Evolutionary conservation across 148 eudicot species (phyloP), one percentile per base, ranked within the genome.

Genomic region (Vaccinium myrtillus): DNA sequence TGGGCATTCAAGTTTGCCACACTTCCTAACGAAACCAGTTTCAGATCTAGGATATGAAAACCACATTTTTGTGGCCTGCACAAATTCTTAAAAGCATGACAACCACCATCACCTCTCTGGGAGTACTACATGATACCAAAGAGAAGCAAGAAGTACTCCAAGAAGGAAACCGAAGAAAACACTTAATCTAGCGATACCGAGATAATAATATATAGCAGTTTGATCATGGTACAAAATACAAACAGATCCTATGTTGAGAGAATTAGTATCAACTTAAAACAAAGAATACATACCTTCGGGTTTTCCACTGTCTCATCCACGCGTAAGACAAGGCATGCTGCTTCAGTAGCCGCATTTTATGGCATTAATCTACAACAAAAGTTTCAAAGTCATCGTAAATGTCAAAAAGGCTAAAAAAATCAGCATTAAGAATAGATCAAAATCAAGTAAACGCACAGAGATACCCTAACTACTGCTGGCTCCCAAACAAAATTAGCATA

Each of bases 291-390:
- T 92, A 94, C 99, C 98, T 97, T 97, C 9, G 99, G 99, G 84
- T 97, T 97, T 84, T 95, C 95, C 59, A 97, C 98, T 0, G 99
- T 97, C 82, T 97, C 98, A 78, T 97, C 99, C 78, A 97, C 98
- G 11, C 99, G 95, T 70, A 97, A 86, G 85, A 95, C 83, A 51
- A 97, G 97, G 85, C 99, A 97, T 83, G 98, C 93, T 84, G 99
- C 99, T 90, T 97, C 99, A 21, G 98, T 97, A 30, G 99, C 99
- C 36, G 99, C 99, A 89, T 97, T 97, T 97, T 54, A 97, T 93
- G 25, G 99, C 99, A 85, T 97, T 97, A 30, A 97, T 92, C 99
- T 97, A 92, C 18, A 83, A 75, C 50, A 86, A 83, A 30, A 19
- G 46, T 46, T 19, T 0, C 14, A 77, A 59, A 77, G 18, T 70